phyloP scores from a whole-genome alignment of 306 rosid species.

The Calophaca sinica region DNA sequence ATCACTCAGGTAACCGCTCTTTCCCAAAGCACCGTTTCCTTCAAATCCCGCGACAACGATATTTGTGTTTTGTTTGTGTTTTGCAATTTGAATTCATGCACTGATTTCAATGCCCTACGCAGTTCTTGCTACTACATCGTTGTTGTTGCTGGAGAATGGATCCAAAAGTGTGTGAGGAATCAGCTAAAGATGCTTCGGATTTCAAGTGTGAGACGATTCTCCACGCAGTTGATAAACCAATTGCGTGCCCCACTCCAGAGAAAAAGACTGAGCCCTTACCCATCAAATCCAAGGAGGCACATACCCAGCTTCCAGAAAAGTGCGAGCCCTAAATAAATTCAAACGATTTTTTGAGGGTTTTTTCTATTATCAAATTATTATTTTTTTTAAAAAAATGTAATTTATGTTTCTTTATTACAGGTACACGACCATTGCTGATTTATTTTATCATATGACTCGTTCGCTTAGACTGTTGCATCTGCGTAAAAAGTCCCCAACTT shows the following conservation, averaged over 20 bases:
- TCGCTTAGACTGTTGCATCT: constrained; percentile 66
- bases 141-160: constrained; percentile 51
- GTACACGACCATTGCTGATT: constrained; percentile 50
- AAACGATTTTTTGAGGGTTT: background rate
- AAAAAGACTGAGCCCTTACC: constrained; percentile 54
- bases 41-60: background rate
- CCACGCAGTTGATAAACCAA: constrained; percentile 44
- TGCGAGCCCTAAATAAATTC: constrained; percentile 42
- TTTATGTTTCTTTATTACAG: constrained; percentile 47
- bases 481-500: constrained; percentile 58
- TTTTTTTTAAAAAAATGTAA: background rate
- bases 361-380: no score
- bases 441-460: constrained; percentile 58
- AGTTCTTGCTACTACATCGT: background rate
- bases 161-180: constrained; percentile 31
- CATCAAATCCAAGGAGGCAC: constrained; percentile 42
- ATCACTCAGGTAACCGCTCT: constrained; percentile 30
- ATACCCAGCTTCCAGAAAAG: constrained; percentile 56
- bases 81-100: background rate
- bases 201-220: constrained; percentile 38
- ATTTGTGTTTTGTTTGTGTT: background rate
- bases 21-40: constrained; percentile 12
- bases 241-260: constrained; percentile 64
- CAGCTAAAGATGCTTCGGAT: constrained; percentile 24
- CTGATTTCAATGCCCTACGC: constrained; percentile 3